Evolutionary conservation across 768 basidiomycete genomes (phyloP).

Genomic region (Tubosaeta sp.): DNA sequence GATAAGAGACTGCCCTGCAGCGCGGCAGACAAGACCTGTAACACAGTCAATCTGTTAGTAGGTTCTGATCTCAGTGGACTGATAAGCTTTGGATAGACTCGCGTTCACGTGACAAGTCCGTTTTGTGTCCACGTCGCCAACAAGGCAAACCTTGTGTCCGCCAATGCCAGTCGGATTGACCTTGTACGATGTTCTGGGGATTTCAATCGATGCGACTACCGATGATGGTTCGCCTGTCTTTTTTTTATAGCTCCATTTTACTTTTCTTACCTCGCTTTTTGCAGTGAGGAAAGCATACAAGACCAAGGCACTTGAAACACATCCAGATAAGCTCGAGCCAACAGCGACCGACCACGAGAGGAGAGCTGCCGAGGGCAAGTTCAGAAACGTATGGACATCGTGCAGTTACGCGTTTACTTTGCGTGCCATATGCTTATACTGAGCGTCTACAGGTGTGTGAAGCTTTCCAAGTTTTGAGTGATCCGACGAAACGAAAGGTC

Average conservation of each 20-base stretch:
- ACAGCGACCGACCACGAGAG: conserved; percentile 48
- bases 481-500: conserved; percentile 54
- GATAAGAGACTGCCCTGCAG: too few species aligned
- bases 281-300: conserved; percentile 63
- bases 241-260: neutral
- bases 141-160: neutral
- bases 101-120: conserved; percentile 8
- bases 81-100: neutral
- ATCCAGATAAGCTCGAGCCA: conserved; percentile 67
- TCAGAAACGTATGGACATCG: conserved; percentile 48
- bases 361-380: conserved; percentile 51
- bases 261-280: neutral
- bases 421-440: conserved; percentile 13
- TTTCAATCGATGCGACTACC: conserved; percentile 39
- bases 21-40: neutral
- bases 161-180: conserved; percentile 32
- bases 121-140: neutral
- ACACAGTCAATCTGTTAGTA: neutral
- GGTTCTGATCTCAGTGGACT: too few species aligned
- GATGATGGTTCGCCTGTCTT: conserved; percentile 45
- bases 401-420: conserved; percentile 22
- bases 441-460: conserved; percentile 48
- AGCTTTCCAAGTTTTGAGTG: conserved; percentile 57
- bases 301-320: conserved; percentile 63
- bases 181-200: conserved; percentile 43